Percentiles rank a stretch among this genome's conserved stretches.
Evolutionary conservation across 2,329 filamentous ascomycete species (phyloP).

Genomic region (Tolypocladium tropicale): DNA sequence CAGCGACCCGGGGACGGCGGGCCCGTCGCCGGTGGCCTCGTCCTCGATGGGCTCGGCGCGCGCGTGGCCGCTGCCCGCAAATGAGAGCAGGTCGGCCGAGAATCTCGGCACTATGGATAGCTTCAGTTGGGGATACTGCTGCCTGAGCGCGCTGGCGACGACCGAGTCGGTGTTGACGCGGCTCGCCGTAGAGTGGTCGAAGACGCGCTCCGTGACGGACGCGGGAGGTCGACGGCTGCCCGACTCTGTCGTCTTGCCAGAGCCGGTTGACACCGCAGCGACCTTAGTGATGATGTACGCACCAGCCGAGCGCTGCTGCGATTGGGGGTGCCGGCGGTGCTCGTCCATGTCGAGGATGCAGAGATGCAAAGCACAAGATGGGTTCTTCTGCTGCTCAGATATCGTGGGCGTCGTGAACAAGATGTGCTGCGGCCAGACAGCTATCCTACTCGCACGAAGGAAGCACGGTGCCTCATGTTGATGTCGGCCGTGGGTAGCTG

Average conservation of each 20-base stretch:
- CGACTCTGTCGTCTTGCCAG: no score
- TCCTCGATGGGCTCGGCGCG: slow-evolving; percentile 18
- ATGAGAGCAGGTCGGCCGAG: slow-evolving; percentile 28
- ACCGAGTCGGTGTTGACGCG: slow-evolving; percentile 33
- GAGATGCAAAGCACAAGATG: neutral
- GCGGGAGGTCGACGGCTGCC: neutral
- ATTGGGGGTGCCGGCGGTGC: neutral
- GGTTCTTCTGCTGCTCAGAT: neutral
- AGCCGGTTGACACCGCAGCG: neutral
- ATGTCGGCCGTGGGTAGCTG: neutral
- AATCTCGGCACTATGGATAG: slow-evolving; percentile 25
- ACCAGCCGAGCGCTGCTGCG: neutral
- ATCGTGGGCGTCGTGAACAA: neutral
- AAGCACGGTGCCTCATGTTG: neutral
- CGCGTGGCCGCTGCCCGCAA: slow-evolving; percentile 29
- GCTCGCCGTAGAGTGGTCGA: slow-evolving; percentile 28
- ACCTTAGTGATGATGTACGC: no score
- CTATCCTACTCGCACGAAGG: no score
- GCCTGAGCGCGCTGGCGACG: slow-evolving; percentile 27
- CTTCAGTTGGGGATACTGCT: slow-evolving; percentile 31
- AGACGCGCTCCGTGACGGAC: slow-evolving; percentile 9
- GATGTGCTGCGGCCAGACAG: no score
- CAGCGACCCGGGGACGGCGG: slow-evolving; percentile 23
- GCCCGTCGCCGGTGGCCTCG: slow-evolving; percentile 3
- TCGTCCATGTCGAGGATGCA: neutral